Percentiles rank a stretch among this genome's conserved stretches.
Conservation (phyloP, 176 grass and related monocot species). For the Hsuehochloa calcarea region DNA sequence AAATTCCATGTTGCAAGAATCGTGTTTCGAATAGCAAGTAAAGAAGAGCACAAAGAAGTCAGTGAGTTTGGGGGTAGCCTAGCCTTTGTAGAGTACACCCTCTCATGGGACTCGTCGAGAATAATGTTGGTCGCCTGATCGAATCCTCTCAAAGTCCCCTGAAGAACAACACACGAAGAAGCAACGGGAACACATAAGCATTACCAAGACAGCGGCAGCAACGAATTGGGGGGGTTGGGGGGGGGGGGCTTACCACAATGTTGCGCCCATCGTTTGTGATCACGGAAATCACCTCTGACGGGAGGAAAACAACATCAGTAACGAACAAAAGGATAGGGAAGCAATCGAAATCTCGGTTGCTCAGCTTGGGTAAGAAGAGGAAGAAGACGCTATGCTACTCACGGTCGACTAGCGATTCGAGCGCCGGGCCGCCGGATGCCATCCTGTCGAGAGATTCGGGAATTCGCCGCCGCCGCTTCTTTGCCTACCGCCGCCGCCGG, state of each 20-base stretch:
- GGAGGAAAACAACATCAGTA: background rate
- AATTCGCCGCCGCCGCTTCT: background rate
- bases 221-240: background rate
- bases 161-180: background rate
- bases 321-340: background rate
- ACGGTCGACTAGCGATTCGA: conserved; percentile 71
- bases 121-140: conserved; percentile 98
- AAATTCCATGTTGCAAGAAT: background rate
- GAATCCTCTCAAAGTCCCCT: conserved; percentile 88
- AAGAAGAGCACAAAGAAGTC: background rate
- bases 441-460: conserved; percentile 1
- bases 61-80: background rate
- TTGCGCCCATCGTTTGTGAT: conserved; percentile 97
- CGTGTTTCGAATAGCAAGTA: background rate
- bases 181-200: background rate
- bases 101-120: conserved; percentile 95
- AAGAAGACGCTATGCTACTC: background rate
- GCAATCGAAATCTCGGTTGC: background rate
- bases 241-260: conserved; percentile 62
- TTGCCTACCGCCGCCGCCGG: background rate
- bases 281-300: conserved; percentile 81
- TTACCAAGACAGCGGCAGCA: background rate
- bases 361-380: too few relatives aligned
- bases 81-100: conserved; percentile 90
- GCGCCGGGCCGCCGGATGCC: conserved; percentile 45